These are phyloP conservation scores for Picochlorum sp. DNA, from an alignment of 139 green algal species.

Conservation along the genomic window DNA sequence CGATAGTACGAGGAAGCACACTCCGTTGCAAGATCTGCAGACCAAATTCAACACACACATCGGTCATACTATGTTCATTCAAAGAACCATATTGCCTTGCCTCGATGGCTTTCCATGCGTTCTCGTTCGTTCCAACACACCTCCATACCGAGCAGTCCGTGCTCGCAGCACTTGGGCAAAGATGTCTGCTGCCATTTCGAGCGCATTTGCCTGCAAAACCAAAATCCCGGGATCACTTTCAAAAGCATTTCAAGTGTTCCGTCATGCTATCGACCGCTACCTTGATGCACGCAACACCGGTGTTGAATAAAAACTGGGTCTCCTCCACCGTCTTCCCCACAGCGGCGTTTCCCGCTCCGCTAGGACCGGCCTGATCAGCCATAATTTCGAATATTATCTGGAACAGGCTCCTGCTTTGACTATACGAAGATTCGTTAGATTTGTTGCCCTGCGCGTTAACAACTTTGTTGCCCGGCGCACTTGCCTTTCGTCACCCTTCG, in stretches of 20 bases:
- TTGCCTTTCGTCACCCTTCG: too few species aligned
- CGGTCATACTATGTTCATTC: too few species aligned
- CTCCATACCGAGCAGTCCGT: constrained; percentile 33
- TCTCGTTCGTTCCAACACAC: neutral
- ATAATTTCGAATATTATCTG: neutral
- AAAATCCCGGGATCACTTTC: neutral
- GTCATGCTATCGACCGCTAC: neutral
- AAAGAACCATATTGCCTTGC: neutral
- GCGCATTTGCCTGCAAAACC: constrained; percentile 27
- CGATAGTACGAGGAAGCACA: constrained; percentile 56
- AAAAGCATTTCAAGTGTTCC: neutral
- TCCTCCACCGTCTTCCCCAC: constrained; percentile 7
- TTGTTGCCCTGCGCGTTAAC: too few species aligned
- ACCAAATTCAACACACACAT: neutral
- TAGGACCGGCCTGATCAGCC: constrained; percentile 6
- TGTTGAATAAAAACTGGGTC: constrained; percentile 13
- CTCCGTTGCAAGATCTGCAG: constrained; percentile 35
- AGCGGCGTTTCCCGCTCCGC: neutral
- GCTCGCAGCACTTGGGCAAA: constrained; percentile 37
- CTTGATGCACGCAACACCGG: constrained; percentile 24
- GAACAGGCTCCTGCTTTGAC: too few species aligned
- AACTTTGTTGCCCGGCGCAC: too few species aligned
- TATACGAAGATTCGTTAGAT: too few species aligned
- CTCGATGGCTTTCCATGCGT: neutral
- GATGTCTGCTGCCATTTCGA: constrained; percentile 42